Evolutionary conservation across 306 rosid genomes (phyloP).

Genomic region (Cucumis cinereus): DNA sequence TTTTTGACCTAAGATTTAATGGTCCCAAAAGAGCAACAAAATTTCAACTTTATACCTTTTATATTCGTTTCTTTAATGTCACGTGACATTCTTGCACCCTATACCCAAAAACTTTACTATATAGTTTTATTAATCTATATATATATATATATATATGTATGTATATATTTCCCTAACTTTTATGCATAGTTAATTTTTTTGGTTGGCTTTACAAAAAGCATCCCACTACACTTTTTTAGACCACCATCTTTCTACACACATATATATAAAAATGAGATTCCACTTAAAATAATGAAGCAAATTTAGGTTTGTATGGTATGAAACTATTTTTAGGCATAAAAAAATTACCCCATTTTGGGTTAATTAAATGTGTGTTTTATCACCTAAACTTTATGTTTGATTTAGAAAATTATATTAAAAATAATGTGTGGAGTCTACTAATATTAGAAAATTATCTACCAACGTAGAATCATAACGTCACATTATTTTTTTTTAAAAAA

Average conservation of each 20-base stretch:
- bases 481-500: too few species aligned
- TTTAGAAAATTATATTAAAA: too few species aligned
- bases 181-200: background rate
- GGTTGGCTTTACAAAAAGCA: background rate
- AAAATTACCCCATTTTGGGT: too few species aligned
- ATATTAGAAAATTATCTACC: too few species aligned
- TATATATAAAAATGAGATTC: background rate
- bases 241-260: background rate
- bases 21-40: background rate
- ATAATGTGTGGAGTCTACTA: too few species aligned
- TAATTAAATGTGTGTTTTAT: too few species aligned
- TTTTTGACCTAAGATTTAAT: background rate
- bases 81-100: background rate
- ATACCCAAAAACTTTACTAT: background rate
- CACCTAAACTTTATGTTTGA: too few species aligned
- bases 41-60: background rate
- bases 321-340: background rate
- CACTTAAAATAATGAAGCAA: background rate
- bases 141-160: too few species aligned
- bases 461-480: too few species aligned
- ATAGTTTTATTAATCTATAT: too few species aligned
- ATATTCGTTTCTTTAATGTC: background rate
- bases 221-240: background rate
- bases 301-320: background rate
- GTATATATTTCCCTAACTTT: slow-evolving; percentile 1